These are phyloP conservation scores for Metschnikowia henanensis DNA, from an alignment of 805 yeast genomes.

Conservation along the genomic window DNA sequence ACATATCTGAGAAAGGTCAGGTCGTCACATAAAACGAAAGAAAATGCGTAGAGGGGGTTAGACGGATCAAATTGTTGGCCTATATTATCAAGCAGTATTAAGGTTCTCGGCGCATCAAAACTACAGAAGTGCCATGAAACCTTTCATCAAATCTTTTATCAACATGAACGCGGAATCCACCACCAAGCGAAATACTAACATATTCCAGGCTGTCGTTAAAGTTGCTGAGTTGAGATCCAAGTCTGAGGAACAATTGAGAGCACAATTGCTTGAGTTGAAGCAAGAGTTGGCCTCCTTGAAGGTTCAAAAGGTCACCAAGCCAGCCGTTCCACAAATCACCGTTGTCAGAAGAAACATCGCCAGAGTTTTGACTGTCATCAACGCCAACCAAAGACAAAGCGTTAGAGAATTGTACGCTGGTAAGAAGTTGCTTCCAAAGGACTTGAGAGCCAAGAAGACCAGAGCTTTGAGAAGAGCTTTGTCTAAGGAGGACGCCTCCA, in stretches of 20 bases:
- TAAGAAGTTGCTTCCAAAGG: slow-evolving; percentile 96
- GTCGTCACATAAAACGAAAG: too few relatives aligned
- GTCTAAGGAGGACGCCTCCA: slow-evolving; percentile 81
- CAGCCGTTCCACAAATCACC: slow-evolving; percentile 94
- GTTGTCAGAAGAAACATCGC: slow-evolving; percentile 99
- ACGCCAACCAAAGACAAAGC: slow-evolving; percentile 93
- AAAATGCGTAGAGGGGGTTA: too few relatives aligned
- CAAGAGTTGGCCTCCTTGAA: slow-evolving; percentile 94
- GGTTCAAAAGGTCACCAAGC: slow-evolving; percentile 92
- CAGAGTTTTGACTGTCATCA: slow-evolving; percentile 94
- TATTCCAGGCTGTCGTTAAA: slow-evolving; percentile 76
- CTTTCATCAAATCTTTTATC: background rate
- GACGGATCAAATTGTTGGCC: too few relatives aligned
- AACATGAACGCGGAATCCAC: background rate
- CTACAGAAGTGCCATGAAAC: too few relatives aligned
- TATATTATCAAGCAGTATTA: too few relatives aligned
- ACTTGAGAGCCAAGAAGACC: slow-evolving; percentile 99
- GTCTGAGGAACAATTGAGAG: slow-evolving; percentile 95
- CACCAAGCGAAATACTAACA: slow-evolving; percentile 23
- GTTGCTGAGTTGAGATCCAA: slow-evolving; percentile 96
- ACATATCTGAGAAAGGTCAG: too few relatives aligned
- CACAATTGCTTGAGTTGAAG: slow-evolving; percentile 93
- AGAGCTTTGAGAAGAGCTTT: slow-evolving; percentile 99
- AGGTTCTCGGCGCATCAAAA: too few relatives aligned
- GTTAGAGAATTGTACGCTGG: slow-evolving; percentile 95